A percentile compares a stretch with the other conserved stretches of the same genome.
Evolutionary conservation across 108 stramenopile genomes (phyloP).

Genomic region (Schizochytrium sp.): DNA sequence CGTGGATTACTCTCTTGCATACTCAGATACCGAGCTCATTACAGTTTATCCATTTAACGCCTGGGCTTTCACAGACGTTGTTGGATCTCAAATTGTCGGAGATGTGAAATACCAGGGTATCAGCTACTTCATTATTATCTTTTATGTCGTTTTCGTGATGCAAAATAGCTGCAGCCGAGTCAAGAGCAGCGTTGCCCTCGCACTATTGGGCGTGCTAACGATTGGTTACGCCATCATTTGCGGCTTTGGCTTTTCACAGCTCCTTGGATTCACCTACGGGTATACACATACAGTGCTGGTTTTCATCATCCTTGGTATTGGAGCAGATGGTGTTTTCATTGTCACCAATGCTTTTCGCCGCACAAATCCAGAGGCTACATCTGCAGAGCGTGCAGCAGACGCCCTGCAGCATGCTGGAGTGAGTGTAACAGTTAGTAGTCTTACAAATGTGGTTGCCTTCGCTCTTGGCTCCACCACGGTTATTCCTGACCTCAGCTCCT

Average conservation of each 20-base stretch:
- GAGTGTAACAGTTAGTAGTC: constrained; percentile 54
- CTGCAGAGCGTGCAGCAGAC: background rate
- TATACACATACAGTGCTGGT: constrained; percentile 1
- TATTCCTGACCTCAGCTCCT: constrained; percentile 59
- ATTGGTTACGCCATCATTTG: constrained; percentile 33
- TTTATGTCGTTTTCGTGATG: constrained; percentile 18
- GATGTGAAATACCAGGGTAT: background rate
- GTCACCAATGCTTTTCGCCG: constrained; percentile 22
- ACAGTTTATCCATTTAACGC: constrained; percentile 12
- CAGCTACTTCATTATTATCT: constrained; percentile 53
- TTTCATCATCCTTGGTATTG: constrained; percentile 61
- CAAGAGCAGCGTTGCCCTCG: constrained; percentile 6
- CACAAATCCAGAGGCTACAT: background rate
- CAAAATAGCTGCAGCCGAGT: constrained; percentile 31
- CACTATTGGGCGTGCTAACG: constrained; percentile 9
- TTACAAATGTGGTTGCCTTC: constrained; percentile 64
- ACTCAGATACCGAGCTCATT: background rate
- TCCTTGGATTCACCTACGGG: constrained; percentile 38
- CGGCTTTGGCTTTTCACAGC: constrained; percentile 19
- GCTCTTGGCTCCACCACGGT: constrained; percentile 56
- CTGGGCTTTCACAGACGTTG: background rate
- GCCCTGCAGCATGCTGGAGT: constrained; percentile 62
- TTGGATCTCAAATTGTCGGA: background rate
- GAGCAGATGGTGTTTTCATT: constrained; percentile 60
- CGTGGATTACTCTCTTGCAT: background rate